Percentiles rank a stretch among this genome's conserved stretches.
phyloP scores from a whole-genome alignment of 768 basidiomycete genomes.

The Mycena alexandri region DNA sequence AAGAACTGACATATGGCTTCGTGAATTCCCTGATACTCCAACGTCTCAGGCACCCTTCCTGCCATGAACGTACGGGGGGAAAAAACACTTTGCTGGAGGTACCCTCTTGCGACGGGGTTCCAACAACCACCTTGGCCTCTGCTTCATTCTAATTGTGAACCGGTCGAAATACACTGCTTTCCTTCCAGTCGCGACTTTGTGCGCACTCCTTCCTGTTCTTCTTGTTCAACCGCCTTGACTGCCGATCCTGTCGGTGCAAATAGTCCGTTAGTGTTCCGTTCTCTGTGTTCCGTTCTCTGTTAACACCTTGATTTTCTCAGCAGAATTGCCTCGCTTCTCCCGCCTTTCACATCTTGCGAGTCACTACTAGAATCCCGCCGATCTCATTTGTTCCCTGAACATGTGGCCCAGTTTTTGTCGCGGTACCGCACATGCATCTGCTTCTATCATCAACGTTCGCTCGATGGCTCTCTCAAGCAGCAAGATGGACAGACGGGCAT shows the following conservation, averaged over 20 bases:
- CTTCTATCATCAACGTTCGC: neutral
- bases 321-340: conserved; percentile 9
- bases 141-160: too few species aligned
- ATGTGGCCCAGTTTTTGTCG: neutral
- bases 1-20: neutral
- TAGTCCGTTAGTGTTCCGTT: neutral
- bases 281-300: too few species aligned
- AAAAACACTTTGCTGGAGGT: too few species aligned
- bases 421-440: conserved; percentile 1
- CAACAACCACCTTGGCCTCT: too few species aligned
- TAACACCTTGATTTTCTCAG: neutral
- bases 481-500: neutral
- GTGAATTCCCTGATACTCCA: neutral
- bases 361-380: conserved; percentile 2
- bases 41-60: neutral
- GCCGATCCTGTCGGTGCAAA: conserved; percentile 1
- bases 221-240: too few species aligned
- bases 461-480: neutral
- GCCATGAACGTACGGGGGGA: neutral
- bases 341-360: neutral
- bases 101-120: too few species aligned
- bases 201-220: too few species aligned
- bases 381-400: conserved; percentile 11
- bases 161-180: too few species aligned
- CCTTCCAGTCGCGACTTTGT: too few species aligned